Evolutionary conservation across 306 rosid genomes (phyloP), one percentile per base, ranked within the genome.

Genomic region (Senna siamea): DNA sequence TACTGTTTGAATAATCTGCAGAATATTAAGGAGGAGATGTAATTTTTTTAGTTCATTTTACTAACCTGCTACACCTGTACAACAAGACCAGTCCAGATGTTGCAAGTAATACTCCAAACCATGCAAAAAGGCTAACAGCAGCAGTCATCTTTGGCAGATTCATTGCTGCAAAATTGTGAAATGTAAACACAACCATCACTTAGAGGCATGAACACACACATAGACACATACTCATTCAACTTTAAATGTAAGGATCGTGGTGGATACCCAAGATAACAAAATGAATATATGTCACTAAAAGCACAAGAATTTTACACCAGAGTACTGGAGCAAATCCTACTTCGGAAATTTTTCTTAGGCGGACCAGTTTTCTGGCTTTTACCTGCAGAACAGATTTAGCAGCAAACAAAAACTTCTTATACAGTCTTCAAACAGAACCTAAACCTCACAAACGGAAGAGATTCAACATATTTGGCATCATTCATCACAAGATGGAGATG

Each of bases 251-350:
- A 64, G 87, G 83, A 51, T 52, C 43, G 70, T 75, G 83, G 78
- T 20, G 73, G 37, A 74, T 90, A 93, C 98, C 98, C 72, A 86
- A 72, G 76, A 93, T 86, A 66, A 93, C 93, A 3, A 97, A 89
- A 80, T 89, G 90, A 78, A 85, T 77, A 79, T 89, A 93, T 61
- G 79, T 90, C 81, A 89, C 85, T 77, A 93, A 69, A 17, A 93
- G 89, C 81, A 93, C 37, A 86, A 93, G 85, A 74, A 89, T 89
- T 61, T 85, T 28, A 84, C 89, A 90, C 98, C 98, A 93, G 78
- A 93, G 93, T 19, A 76, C 47, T 7, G 98, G 98, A 44, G 98
- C 98, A 73, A 90, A 96, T 83, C 98, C 98, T 72, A 93, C 80
- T 78, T 87, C 89, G 71, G 96, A 83, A 51, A 93, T 55, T 73